These are phyloP conservation scores for Thraustochytrium sp. DNA, from an alignment of 352 stramenopile species.

Conservation along the genomic window DNA sequence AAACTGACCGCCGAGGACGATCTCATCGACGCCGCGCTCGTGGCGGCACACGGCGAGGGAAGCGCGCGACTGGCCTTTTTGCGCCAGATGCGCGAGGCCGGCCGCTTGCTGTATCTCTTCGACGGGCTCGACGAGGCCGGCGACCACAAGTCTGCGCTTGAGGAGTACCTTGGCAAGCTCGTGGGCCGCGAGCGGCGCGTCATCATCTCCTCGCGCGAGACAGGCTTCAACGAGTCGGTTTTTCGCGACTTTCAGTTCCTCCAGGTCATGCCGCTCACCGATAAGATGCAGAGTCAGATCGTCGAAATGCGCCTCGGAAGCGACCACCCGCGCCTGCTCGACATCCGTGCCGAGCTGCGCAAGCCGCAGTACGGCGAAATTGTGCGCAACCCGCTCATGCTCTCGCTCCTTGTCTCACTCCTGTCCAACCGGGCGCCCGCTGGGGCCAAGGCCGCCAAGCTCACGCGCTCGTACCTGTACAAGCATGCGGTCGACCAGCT, in stretches of 20 bases:
- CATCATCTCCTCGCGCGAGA: conserved; percentile 18
- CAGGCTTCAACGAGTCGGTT: conserved; percentile 9
- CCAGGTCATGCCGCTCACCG: conserved; percentile 21
- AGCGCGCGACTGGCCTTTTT: conserved; percentile 29
- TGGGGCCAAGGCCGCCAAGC: neutral
- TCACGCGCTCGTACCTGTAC: conserved; percentile 7
- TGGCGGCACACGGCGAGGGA: neutral
- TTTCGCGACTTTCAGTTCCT: conserved; percentile 17
- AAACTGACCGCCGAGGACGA: neutral
- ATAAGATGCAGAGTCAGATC: conserved; percentile 6
- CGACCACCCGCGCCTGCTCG: neutral
- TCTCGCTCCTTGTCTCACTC: conserved; percentile 19
- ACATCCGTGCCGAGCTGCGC: neutral
- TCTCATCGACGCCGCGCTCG: neutral
- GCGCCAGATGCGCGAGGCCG: conserved; percentile 9
- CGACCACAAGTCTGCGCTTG: conserved; percentile 4
- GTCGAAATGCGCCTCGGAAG: neutral
- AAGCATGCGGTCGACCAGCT: conserved; percentile 7
- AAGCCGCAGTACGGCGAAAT: conserved; percentile 11
- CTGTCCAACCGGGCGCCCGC: neutral
- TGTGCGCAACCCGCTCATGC: conserved; percentile 15
- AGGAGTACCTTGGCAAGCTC: neutral
- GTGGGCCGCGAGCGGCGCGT: neutral
- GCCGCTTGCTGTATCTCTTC: neutral
- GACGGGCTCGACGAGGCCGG: conserved; percentile 32